A percentile compares a stretch with the other conserved stretches of the same genome.
These are phyloP conservation scores for Oryza meridionalis DNA, from an alignment of 176 grass and related monocot genomes.

Conservation along the genomic window DNA sequence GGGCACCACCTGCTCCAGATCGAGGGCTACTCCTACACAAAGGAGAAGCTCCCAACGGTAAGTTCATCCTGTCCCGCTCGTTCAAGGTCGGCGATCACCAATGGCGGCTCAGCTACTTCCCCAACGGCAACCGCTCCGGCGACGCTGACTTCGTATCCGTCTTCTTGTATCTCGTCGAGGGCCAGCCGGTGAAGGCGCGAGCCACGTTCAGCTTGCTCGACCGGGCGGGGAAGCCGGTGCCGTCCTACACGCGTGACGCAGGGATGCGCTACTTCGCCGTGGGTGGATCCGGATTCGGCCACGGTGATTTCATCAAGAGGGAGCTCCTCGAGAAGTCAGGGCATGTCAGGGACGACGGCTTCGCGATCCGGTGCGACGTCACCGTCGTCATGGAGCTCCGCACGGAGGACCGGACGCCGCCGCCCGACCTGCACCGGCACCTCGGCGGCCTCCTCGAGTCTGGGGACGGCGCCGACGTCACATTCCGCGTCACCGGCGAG, in stretches of 20 bases:
- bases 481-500: slow-evolving; percentile 42
- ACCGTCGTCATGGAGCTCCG: background rate
- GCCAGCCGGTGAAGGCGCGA: too few species aligned
- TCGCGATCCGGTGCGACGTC: slow-evolving; percentile 30
- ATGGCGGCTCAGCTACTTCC: too few species aligned
- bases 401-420: background rate
- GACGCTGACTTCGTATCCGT: too few species aligned
- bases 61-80: too few species aligned
- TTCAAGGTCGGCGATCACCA: too few species aligned
- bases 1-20: too few species aligned
- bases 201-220: slow-evolving; percentile 29
- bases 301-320: background rate
- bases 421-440: background rate
- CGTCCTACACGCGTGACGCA: fast-evolving
- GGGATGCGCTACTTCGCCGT: too few species aligned
- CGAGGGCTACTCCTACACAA: background rate
- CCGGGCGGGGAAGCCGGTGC: background rate
- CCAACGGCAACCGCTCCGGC: too few species aligned
- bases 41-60: background rate
- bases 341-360: slow-evolving; percentile 17
- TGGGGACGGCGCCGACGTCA: slow-evolving; percentile 14
- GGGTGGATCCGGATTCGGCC: background rate
- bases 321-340: slow-evolving; percentile 25
- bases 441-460: too few species aligned
- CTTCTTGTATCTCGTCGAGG: too few species aligned